Evolutionary conservation across 805 yeast genomes (phyloP), one percentile per base, ranked within the genome.

Genomic region (Pichia phayaonensis): DNA sequence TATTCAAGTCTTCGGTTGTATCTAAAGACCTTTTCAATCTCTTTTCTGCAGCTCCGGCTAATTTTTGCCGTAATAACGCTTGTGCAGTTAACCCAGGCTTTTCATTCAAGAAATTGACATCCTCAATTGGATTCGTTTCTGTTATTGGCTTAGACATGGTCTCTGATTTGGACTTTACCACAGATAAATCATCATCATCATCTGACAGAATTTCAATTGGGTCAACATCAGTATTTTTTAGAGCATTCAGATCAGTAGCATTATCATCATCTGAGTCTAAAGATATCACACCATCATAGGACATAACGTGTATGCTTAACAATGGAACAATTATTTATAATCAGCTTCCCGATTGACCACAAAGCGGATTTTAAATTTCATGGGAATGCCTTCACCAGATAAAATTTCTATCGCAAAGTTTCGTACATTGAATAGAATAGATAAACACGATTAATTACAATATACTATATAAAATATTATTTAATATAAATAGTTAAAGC

Each of bases 11-110:
- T 3, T 45, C 45, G 29, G 22, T 34, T 31, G 11, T 11, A 38
- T 36, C 40, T 31, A 34, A 21, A 22, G 12, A 36, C 4, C 40
- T 42, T 26, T 52, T 56, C 26, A 50, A 16, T 18, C 66, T 46
- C 41, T 45, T 49, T 38, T 59, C 59, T 8, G 65, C 63, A 8
- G 66, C 66, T 5, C 48, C 51, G 1, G 61, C 64, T 21, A 55
- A 31, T 42, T 59, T 31, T 15, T 55, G 55, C 22, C 65, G 53
- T 54, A 54, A 44, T 7, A 18, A 20, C 47, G 50, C 45, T 26
- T 47, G 50, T 23, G 51, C 54, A 1, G 50, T 45, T 11, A 40
- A 23, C 8, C 2, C 13, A 20, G 11, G 21, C 22, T 44, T 40
- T 24, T 44, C 10, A 6, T 13, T 40, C 22, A 16, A 12, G 2